phyloP scores from a whole-genome alignment of 306 rosid species.

The Trifolium fragiferum region DNA sequence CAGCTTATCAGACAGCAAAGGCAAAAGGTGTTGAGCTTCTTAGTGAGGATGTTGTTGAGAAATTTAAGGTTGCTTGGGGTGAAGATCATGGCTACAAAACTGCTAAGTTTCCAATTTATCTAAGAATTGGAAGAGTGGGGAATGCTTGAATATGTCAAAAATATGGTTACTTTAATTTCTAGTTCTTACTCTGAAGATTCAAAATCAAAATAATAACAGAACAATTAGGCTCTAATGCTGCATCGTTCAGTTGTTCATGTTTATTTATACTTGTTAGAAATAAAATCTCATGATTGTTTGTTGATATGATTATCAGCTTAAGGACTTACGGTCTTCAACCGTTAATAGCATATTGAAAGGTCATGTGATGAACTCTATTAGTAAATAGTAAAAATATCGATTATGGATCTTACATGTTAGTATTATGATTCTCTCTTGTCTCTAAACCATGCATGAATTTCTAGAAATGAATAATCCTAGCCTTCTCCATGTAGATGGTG shows the following conservation, averaged over 20 bases:
- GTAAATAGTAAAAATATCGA: no score
- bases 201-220: neutral
- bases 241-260: neutral
- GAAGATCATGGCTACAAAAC: slow-evolving; percentile 46
- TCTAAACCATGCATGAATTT: no score
- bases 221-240: neutral
- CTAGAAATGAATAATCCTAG: no score
- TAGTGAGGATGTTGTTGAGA: slow-evolving; percentile 47
- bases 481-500: no score
- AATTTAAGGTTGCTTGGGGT: slow-evolving; percentile 66
- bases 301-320: neutral
- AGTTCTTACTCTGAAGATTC: neutral
- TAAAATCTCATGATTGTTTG: neutral
- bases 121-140: slow-evolving; percentile 75
- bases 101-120: slow-evolving; percentile 60
- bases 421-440: no score
- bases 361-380: neutral
- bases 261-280: neutral
- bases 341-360: neutral
- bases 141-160: slow-evolving; percentile 21
- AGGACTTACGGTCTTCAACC: neutral
- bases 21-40: slow-evolving; percentile 76
- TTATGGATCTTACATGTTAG: no score
- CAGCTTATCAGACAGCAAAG: slow-evolving; percentile 80
- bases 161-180: neutral